These are phyloP conservation scores for Cenchrus fungigraminus DNA, from an alignment of 176 grass and related monocot genomes.

Conservation along the genomic window DNA sequence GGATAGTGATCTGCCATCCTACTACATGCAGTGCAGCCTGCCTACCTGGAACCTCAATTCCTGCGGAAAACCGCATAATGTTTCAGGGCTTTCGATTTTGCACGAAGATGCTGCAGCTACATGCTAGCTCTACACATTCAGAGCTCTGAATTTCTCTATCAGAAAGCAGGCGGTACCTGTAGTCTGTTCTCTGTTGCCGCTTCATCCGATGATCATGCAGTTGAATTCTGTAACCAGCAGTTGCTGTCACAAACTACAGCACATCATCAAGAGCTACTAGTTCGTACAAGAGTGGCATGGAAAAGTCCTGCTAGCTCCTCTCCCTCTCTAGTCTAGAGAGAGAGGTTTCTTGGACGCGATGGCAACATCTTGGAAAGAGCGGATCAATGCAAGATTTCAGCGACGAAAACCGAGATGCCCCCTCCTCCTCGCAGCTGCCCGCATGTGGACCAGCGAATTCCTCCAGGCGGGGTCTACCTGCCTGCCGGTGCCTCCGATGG, in stretches of 20 bases:
- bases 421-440: neutral
- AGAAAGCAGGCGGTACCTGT: neutral
- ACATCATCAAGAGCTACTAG: neutral
- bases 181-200: neutral
- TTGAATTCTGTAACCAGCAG: neutral
- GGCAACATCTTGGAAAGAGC: conserved; percentile 35
- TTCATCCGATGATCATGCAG: neutral
- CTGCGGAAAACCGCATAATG: neutral
- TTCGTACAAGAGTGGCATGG: neutral
- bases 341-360: neutral
- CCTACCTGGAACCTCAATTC: neutral
- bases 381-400: conserved; percentile 41
- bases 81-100: neutral
- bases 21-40: neutral
- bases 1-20: conserved; percentile 29
- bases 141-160: conserved; percentile 4
- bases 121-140: neutral
- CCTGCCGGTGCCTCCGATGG: neutral
- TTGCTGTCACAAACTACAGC: neutral
- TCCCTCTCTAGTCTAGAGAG: neutral
- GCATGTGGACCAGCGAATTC: conserved; percentile 28
- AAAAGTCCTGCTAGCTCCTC: neutral
- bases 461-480: neutral
- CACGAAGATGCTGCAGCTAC: neutral
- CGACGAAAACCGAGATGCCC: conserved; percentile 8